phyloP scores from a whole-genome alignment of 768 basidiomycete species.

The Mrakia blollopis region DNA sequence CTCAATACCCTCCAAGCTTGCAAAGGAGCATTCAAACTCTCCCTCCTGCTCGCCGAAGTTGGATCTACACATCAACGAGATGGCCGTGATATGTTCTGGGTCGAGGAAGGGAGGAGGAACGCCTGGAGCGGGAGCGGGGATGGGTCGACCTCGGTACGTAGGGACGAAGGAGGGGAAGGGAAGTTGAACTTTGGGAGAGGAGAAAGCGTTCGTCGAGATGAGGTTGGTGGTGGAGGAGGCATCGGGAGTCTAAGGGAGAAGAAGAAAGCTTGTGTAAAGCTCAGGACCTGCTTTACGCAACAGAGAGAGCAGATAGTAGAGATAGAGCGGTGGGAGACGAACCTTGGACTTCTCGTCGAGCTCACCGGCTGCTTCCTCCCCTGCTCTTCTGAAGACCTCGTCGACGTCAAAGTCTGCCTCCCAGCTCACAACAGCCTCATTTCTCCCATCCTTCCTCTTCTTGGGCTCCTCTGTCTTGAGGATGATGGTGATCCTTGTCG shows the following conservation, averaged over 20 bases:
- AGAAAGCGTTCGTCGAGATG: background rate
- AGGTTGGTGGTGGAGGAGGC: background rate
- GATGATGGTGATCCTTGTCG: constrained; percentile 38
- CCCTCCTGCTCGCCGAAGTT: constrained; percentile 38
- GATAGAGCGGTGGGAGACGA: constrained; percentile 34
- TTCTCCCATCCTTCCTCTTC: constrained; percentile 33
- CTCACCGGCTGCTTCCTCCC: background rate
- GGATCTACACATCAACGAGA: constrained; percentile 38
- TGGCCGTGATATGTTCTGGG: constrained; percentile 35
- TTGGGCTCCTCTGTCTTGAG: constrained; percentile 40
- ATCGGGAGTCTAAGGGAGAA: background rate
- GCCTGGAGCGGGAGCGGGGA: constrained; percentile 22
- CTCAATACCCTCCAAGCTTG: background rate
- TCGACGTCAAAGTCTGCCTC: constrained; percentile 34
- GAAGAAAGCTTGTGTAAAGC: background rate
- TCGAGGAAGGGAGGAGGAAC: constrained; percentile 36
- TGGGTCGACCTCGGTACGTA: constrained; percentile 42
- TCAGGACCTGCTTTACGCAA: background rate
- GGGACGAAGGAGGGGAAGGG: constrained; percentile 40
- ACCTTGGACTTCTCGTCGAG: background rate
- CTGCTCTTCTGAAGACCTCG: background rate
- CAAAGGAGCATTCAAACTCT: constrained; percentile 31
- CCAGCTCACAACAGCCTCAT: constrained; percentile 39
- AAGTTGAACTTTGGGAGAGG: constrained; percentile 30
- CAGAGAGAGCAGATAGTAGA: background rate